A percentile compares a stretch with the other conserved stretches of the same genome.
Conservation (phyloP, 305 asterid species). For the Solanum aculeatissimum region DNA sequence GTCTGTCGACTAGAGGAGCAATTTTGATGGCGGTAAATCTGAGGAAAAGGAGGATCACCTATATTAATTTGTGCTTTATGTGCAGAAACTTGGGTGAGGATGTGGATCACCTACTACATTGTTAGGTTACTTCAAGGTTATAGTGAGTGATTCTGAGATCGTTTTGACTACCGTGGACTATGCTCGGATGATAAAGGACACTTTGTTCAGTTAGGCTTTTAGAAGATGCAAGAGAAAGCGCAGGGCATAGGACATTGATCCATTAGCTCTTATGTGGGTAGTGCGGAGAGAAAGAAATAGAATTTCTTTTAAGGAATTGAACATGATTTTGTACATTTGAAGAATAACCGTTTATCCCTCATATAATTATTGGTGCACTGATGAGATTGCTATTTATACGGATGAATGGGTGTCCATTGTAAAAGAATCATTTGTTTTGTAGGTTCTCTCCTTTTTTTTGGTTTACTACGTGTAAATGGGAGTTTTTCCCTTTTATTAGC, state of each 20-base stretch:
- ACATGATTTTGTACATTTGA: neutral
- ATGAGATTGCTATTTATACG: neutral
- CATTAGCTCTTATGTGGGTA: neutral
- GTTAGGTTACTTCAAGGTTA: neutral
- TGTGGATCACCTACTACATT: neutral
- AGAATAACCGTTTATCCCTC: neutral
- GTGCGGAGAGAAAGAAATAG: neutral
- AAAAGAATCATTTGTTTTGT: neutral
- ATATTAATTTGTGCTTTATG: neutral
- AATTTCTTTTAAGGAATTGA: neutral
- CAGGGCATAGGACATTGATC: neutral
- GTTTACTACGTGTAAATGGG: neutral
- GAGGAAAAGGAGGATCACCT: neutral
- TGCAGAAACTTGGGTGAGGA: neutral
- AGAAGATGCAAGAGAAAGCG: neutral
- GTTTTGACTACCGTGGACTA: neutral
- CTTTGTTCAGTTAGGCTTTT: neutral
- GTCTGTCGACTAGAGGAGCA: neutral
- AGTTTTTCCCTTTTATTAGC: neutral
- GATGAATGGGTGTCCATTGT: neutral
- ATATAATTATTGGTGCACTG: neutral
- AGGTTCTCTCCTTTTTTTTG: neutral
- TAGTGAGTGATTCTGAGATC: neutral
- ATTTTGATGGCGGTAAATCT: neutral
- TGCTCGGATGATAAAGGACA: neutral